Base-by-base conservation (phyloP, 352 stramenopile species). In the Blastocystis sp. region DNA sequence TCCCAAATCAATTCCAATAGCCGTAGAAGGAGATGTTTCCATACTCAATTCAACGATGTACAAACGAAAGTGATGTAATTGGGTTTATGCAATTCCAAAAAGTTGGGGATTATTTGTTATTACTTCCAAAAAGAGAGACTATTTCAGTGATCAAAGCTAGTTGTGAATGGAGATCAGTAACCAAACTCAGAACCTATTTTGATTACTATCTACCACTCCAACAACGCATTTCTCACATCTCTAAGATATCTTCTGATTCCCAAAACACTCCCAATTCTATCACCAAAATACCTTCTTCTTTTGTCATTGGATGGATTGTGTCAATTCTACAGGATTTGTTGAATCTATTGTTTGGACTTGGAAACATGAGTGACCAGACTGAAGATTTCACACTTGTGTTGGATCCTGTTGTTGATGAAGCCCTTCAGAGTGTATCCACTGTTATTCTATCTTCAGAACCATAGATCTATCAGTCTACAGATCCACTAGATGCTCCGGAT, bases 1-100 rank as follows among this genome's bases (percentile, higher is more conserved):
- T 56, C 91, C 91, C 59, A 94, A 75, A 89, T 94, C 91, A 88
- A 94, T 94, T 88, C 91, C 91, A 74, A 93, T 91, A 12, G 91
- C 88, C 12, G 89, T 92, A 27, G 63, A 74, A 52, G 63, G 35
- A 27, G 63, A 52, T 54, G 24, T 43, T 43, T 74, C 63, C 63
- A 74, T 74, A 32, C 12, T n/a, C 54, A 3, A 61, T 61, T 63
- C 56, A 63, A 27, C 7, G n/a, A 35, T 11, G 11, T 11, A 9
- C n/a, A 35, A 27, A 35, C 56, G 56, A 63, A 11, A 35, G 11
- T 35, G 11, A 2, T 6, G 3, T 11, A 63, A 35, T 9, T 11
- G 11, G 24, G 59, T 4, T 69, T 24, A 12, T 42, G 24, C 42
- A 21, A 37, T 42, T 42, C 19, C 59, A 35, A 69, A 32, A 7